These are phyloP conservation scores for Copromyces sp. DNA, from an alignment of 495 filamentous ascomycete genomes.

Conservation along the genomic window DNA sequence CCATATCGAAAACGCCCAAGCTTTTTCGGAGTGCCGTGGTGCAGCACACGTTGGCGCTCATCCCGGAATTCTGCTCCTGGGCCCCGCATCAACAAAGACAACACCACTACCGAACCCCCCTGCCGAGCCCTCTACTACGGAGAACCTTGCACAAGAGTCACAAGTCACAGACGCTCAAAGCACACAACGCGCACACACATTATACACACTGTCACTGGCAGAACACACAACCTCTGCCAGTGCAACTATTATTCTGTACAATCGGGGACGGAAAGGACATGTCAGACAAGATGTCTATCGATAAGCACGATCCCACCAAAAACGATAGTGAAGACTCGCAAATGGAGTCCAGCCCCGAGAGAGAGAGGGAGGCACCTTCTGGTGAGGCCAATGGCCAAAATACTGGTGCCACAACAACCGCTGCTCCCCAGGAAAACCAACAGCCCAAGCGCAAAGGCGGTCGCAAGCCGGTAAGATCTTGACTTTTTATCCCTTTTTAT, in stretches of 20 bases:
- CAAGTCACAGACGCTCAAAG: not conserved
- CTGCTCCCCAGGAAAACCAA: slow-evolving; percentile 33
- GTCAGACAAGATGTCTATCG: slow-evolving; percentile 51
- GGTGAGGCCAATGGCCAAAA: not conserved
- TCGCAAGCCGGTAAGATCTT: slow-evolving; percentile 36
- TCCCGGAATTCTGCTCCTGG: not conserved
- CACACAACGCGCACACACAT: not conserved
- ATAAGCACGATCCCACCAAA: slow-evolving; percentile 42
- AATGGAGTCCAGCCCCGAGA: slow-evolving; percentile 44
- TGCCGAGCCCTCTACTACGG: not conserved
- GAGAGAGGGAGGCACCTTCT: slow-evolving; percentile 33
- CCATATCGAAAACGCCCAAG: not conserved
- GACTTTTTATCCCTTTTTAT: not conserved
- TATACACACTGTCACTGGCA: not conserved
- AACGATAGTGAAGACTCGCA: slow-evolving; percentile 43
- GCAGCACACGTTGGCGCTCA: not conserved
- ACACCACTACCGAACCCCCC: not conserved
- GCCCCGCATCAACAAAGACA: not conserved
- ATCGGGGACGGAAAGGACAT: slow-evolving; percentile 26
- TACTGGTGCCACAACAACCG: not conserved
- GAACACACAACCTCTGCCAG: slow-evolving; percentile 1
- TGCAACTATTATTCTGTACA: not conserved
- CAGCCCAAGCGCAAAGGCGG: slow-evolving; percentile 86
- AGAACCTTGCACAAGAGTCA: not conserved
- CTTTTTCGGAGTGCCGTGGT: not conserved